Evolutionary conservation across 257 asterid genomes (phyloP).

Genomic region (Coffea canephora): DNA sequence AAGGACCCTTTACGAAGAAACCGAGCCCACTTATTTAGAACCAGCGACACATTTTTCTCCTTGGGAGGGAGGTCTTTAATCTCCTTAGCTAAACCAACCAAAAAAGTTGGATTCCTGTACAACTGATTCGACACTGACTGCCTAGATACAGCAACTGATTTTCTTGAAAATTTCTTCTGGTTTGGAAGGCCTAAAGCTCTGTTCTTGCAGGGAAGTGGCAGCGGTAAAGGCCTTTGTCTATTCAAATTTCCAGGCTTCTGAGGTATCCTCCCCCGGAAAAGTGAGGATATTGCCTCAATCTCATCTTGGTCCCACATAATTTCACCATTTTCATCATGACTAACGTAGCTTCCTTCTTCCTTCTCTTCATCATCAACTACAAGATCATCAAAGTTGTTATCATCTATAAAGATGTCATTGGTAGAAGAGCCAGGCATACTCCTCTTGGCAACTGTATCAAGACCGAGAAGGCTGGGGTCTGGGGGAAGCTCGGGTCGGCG

Average conservation of each 20-base stretch:
- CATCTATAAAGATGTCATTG: conserved; percentile 4
- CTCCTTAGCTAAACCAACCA: conserved; percentile 71
- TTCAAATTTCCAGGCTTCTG: conserved; percentile 68
- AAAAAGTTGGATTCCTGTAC: conserved; percentile 74
- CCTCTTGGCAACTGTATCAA: conserved; percentile 2
- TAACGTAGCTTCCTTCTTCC: conserved; percentile 14
- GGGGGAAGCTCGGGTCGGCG: conserved; percentile 60
- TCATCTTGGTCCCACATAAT: conserved; percentile 68
- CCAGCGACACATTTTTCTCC: conserved; percentile 50
- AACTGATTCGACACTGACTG: conserved; percentile 54
- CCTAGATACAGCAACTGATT: conserved; percentile 30
- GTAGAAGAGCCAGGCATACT: conserved; percentile 16
- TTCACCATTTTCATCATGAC: conserved; percentile 24
- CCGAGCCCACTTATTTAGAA: conserved; percentile 55
- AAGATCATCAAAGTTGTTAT: conserved; percentile 4
- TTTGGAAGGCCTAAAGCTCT: conserved; percentile 69
- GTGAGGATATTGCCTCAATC: conserved; percentile 80
- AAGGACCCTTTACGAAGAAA: conserved; percentile 79
- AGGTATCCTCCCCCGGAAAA: conserved; percentile 71
- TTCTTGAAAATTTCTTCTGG: conserved; percentile 46
- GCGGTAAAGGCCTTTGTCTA: conserved; percentile 67
- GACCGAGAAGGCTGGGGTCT: conserved; percentile 24
- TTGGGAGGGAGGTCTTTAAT: conserved; percentile 54
- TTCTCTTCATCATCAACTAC: conserved; percentile 20
- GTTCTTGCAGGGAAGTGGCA: conserved; percentile 65